Base-by-base conservation (phyloP, 2,329 filamentous ascomycete species). In the Talaromyces piceae region DNA sequence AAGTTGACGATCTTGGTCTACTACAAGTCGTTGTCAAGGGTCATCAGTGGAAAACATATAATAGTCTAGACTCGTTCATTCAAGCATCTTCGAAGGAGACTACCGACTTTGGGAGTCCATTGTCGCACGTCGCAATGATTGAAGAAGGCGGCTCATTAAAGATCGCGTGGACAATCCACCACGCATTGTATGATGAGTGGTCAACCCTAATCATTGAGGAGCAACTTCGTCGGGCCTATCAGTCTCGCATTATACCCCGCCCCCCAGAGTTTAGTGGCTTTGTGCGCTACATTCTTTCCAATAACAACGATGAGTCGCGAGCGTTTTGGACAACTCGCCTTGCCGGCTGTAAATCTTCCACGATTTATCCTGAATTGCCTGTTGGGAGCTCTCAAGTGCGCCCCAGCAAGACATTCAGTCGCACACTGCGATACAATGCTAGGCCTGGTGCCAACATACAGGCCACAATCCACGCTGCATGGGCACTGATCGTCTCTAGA, bases 11-110 rank as follows among this genome's bases (percentile, higher is more conserved):
- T 18, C 4, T 18, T 16, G 49, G 41, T 5, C 66, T 72, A 20
- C 50, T 68, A 3, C 72, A 75, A 52, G 69, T 68, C 9, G 67
- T 74, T 3, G 43, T 73, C 5, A 64, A 67, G 5, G 47, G 39
- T 4, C 26, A 43, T 25, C 8, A 20, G 4, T 44, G 37, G 25
- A 18, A 25, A 5, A 26, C 23, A 20, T 22, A 49, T 31, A 56
- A 65, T 8, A 60, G 61, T 13, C 57, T 71, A 25, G 54, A 62
- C 4, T 49, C 60, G 4, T 54, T 67, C 20, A 59, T 59, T 2
- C 49, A 57, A 13, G 59, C 65, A 30, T 54, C 52, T 7, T 50
- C 60, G 23, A 54, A 62, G 2, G 28, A 67, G 3, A 60, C 63
- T 11, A 60, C 61, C 20, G 61, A 65, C 27, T 66, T 71, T 25